These are phyloP conservation scores for Penicillium bovifimosum DNA, from an alignment of 495 filamentous ascomycete species.

Conservation along the genomic window DNA sequence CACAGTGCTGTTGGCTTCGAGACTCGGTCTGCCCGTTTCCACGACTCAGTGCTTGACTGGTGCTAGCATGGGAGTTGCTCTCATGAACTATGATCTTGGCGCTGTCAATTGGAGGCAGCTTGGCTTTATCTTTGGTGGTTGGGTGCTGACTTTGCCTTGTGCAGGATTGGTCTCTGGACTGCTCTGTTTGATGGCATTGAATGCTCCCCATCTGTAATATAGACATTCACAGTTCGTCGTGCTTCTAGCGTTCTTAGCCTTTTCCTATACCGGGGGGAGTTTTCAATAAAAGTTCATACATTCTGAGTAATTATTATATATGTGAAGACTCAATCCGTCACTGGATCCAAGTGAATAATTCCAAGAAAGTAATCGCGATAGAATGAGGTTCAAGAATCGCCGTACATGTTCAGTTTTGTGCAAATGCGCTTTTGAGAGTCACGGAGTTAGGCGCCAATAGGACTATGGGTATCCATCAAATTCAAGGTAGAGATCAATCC, in stretches of 20 bases:
- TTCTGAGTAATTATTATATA: neutral
- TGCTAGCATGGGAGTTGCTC: constrained; percentile 32
- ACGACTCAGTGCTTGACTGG: constrained; percentile 40
- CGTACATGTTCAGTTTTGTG: neutral
- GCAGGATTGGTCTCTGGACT: constrained; percentile 33
- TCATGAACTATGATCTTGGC: constrained; percentile 37
- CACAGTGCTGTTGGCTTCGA: constrained; percentile 61
- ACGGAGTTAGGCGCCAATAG: neutral
- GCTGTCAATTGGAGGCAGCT: constrained; percentile 38
- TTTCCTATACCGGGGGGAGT: too few species aligned
- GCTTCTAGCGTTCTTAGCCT: neutral
- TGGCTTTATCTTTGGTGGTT: constrained; percentile 31
- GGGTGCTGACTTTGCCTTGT: constrained; percentile 37
- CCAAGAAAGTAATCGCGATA: neutral
- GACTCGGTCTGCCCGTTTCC: constrained; percentile 42
- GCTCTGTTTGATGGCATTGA: constrained; percentile 35
- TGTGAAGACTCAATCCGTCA: neutral
- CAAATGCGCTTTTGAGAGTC: neutral
- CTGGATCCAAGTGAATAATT: neutral
- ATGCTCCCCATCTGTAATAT: constrained; percentile 31
- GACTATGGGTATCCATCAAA: constrained; percentile 16
- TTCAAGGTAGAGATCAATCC: neutral
- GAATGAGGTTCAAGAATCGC: neutral
- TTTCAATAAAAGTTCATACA: neutral
- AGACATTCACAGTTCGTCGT: neutral